phyloP scores from a whole-genome alignment of 2,329 filamentous ascomycete genomes.

The Fusarium staphyleae region DNA sequence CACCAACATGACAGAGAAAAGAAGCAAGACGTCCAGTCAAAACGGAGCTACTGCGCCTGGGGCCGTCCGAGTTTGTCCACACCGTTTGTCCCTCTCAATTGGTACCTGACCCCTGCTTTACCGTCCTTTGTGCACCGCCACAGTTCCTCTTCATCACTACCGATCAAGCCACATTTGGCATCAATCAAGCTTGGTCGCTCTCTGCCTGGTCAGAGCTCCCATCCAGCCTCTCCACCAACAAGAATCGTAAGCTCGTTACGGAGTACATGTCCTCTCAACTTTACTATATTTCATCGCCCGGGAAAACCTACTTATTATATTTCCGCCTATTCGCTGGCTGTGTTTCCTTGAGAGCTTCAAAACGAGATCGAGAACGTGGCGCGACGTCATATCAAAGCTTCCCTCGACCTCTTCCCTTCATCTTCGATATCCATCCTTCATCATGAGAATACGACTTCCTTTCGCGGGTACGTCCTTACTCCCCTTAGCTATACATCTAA shows the following conservation, averaged over 20 bases:
- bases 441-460: slow-evolving; percentile 85
- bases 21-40: slow-evolving; percentile 12
- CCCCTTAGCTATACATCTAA: slow-evolving; percentile 1
- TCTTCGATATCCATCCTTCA: slow-evolving; percentile 10
- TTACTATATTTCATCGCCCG: background rate
- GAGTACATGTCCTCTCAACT: background rate
- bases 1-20: slow-evolving; percentile 19
- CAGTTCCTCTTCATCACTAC: background rate
- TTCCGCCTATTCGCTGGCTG: background rate
- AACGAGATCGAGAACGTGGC: background rate
- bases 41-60: slow-evolving; percentile 13
- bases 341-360: background rate
- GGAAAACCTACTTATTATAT: background rate
- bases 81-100: slow-evolving; percentile 15
- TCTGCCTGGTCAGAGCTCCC: slow-evolving; percentile 14
- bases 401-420: background rate
- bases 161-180: slow-evolving; percentile 22
- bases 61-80: slow-evolving; percentile 19
- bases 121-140: slow-evolving; percentile 22
- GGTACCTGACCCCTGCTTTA: slow-evolving; percentile 16
- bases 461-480: slow-evolving; percentile 75
- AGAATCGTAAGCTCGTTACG: slow-evolving; percentile 15
- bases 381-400: background rate
- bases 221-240: slow-evolving; percentile 17
- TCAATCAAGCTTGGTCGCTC: slow-evolving; percentile 16